Conservation (phyloP, 2,329 filamentous ascomycete genomes). For the Juglanconis oblonga region DNA sequence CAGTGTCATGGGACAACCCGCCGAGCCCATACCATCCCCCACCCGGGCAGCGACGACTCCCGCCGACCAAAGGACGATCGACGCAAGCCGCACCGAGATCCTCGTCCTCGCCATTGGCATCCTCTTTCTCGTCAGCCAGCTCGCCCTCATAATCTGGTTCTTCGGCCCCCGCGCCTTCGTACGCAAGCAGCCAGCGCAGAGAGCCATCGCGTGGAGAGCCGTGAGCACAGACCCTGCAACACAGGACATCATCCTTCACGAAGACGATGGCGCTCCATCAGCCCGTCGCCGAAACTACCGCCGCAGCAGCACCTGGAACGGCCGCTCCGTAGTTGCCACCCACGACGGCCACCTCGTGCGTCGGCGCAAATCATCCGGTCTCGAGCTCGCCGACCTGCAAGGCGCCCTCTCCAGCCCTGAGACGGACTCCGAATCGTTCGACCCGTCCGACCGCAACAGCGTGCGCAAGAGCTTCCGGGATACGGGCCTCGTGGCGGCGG, state of each 20-base stretch:
- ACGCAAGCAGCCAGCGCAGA: background rate
- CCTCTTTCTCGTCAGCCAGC: slow-evolving; percentile 30
- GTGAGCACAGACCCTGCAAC: background rate
- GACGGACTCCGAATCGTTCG: background rate
- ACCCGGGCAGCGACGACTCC: background rate
- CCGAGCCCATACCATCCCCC: background rate
- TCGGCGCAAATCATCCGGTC: background rate
- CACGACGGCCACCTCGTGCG: background rate
- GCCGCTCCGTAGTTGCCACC: background rate
- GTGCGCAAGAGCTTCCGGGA: background rate
- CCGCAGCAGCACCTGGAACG: slow-evolving; percentile 9
- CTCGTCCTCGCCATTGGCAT: slow-evolving; percentile 31
- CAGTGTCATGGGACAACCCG: background rate
- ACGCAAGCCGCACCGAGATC: slow-evolving; percentile 32
- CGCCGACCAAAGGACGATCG: slow-evolving; percentile 9
- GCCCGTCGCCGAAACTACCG: background rate
- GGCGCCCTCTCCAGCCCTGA: background rate
- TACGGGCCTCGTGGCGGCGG: background rate
- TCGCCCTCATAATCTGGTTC: slow-evolving; percentile 31
- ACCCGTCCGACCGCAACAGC: background rate
- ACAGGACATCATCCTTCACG: background rate
- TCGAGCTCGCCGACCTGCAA: background rate
- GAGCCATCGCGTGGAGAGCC: background rate
- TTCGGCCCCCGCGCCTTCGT: slow-evolving; percentile 22
- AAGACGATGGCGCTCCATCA: background rate